Evolutionary conservation across 371 early-diverging fungal genomes (phyloP), one percentile per base, ranked within the genome.

Genomic region (Nematocida homosporus): DNA sequence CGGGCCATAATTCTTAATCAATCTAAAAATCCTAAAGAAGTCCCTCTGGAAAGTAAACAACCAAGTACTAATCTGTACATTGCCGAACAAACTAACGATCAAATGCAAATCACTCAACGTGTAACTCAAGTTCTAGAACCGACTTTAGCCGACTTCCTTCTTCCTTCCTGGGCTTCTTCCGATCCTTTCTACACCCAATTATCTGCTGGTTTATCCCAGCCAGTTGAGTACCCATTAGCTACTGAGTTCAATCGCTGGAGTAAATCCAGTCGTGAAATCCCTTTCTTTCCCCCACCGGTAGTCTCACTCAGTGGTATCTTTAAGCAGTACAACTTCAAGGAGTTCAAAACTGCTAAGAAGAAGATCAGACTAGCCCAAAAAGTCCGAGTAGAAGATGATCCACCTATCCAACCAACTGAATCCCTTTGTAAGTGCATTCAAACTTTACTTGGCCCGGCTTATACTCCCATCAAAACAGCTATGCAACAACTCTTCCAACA

Each of bases 291-390:
- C 27, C 25, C 60, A 34, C 57, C 68, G 4, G 1, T 30, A 34
- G 23, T 56, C 35, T 55, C 68, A 4, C 56, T 41, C 0, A 38
- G 59, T 0, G 68, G 57, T 0, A 52, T 68, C 1, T 68, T 68
- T 52, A 68, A 68, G 47, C 50, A 68, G 30, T 68, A 68, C 59
- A 68, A 68, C 59, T 68, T 68, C 41, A 68, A 68, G 50, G 68
- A 68, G 57, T 59, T 68, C 1, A 68, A 55, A 44, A 56, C 13
- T 13, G n/a, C 41, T 0, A 68, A 47, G 68, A 68, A 10, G 10
- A 68, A 35, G 37, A 47, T 25, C 16, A 8, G 23, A 3, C 35
- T 56, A 40, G 56, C 37, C 13, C n/a, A 6, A 40, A 56, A 57
- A 60, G 60, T 68, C 4, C 4, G 32, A 25, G 34, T 68, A 57